phyloP scores from a whole-genome alignment of 768 basidiomycete genomes.

The Rhizopogon sp. region DNA sequence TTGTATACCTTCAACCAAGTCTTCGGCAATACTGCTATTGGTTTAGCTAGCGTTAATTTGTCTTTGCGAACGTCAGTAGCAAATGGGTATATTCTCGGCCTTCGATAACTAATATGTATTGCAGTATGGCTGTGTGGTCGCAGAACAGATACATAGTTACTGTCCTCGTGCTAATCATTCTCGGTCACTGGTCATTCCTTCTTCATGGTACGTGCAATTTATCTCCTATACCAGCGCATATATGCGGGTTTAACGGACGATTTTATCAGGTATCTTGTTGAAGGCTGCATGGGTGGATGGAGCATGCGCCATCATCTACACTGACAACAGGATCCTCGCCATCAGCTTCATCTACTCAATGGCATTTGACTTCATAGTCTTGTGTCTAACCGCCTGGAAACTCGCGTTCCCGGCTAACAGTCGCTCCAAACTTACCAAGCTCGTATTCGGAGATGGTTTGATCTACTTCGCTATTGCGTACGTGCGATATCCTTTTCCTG shows the following conservation, averaged over 20 bases:
- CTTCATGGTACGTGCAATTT: conserved; percentile 46
- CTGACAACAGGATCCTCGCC: conserved; percentile 56
- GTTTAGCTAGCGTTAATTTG: conserved; percentile 67
- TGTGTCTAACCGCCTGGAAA: conserved; percentile 58
- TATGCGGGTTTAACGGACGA: conserved; percentile 1
- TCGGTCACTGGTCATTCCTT: conserved; percentile 69
- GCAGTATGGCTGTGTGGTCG: conserved; percentile 68
- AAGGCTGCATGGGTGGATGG: conserved; percentile 49
- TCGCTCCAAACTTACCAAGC: conserved; percentile 51
- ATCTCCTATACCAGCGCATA: neutral
- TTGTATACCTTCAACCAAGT: conserved; percentile 67
- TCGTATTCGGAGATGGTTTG: conserved; percentile 69
- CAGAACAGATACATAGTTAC: conserved; percentile 48
- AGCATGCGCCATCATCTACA: conserved; percentile 55
- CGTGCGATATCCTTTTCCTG: conserved; percentile 18
- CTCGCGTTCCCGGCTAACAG: conserved; percentile 43
- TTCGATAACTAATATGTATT: neutral
- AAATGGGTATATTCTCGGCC: neutral
- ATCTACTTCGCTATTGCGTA: conserved; percentile 72
- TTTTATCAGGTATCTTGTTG: conserved; percentile 45
- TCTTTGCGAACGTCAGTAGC: conserved; percentile 57
- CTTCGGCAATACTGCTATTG: conserved; percentile 62
- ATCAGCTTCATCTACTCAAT: conserved; percentile 71
- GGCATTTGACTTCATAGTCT: conserved; percentile 62
- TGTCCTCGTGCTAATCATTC: conserved; percentile 50